Evolutionary conservation across 768 basidiomycete species (phyloP), one percentile per base, ranked within the genome.

Genomic region (Boletus sp.): DNA sequence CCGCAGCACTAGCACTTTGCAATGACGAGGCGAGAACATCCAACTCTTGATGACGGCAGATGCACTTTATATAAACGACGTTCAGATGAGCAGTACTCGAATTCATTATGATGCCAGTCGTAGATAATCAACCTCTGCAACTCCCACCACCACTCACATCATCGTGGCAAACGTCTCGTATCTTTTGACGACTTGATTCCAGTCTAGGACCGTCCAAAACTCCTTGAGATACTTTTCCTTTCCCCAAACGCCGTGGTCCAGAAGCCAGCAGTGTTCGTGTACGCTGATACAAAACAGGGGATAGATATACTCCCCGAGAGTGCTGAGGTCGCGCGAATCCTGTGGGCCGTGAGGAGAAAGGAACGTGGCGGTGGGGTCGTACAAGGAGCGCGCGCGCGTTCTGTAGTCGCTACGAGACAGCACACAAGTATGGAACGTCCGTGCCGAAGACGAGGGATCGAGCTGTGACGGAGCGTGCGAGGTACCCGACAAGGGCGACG

Each of bases 241-340:
- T 28, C 94, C 93, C 90, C 91, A 94, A 5, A 96, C 82, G 5
- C 93, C 93, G 61, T 88, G 93, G 39, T 89, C 90, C 20, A 89
- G 86, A 66, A 96, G 78, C 91, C 92, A 96, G 29, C 88, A 87
- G 62, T 92, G 93, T 71, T 94, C 92, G 63, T 93, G 83, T 5
- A 91, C 82, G 42, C 86, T 85, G 50, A 94, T 67, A 59, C 89
- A 90, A 70, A 92, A 85, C 53, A 95, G 69, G 20, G 93, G 93
- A 67, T 78, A 85, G 40, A 95, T 71, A 14, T 76, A 74, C 33
- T 81, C 78, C 33, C 86, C 88, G n/a, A 78, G 61, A 5, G 55
- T 56, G 35, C 60, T 54, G 40, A 72, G 54, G 71, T 67, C 46
- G 63, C 60, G 58, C 50, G 58, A 46, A 65, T 71, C 42, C 14